Base-by-base conservation (phyloP, 352 stramenopile genomes). In the Globisporangium nunn region DNA sequence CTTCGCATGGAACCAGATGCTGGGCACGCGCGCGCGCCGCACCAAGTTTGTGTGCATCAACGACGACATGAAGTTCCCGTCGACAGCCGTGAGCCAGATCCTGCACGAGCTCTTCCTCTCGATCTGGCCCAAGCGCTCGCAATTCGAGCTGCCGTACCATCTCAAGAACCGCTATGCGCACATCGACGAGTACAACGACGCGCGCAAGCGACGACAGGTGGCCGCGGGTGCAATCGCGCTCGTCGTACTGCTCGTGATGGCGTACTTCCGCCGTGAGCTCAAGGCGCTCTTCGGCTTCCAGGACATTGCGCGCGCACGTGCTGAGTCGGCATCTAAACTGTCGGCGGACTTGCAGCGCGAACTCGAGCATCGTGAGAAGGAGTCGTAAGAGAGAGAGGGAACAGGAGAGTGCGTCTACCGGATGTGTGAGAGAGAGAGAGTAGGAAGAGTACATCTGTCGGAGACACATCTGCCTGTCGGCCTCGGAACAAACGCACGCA, bases 1-100 rank as follows among this genome's bases (percentile, higher is more conserved):
- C 15, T 85, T 87, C 47, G 95, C 93, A 41, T 91, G 85, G 76
- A 85, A 86, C 55, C 86, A 98, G 72, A 89, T 98, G 68, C 84
- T 98, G 59, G 88, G 84, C 57, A 95, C 96, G 50, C 85, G 94
- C 41, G 85, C 84, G 49, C 74, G 88, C 10, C 85, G 91, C 29
- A 91, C 88, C 50, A 98, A 98, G 76, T 98, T 98, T 60, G 88
- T 98, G 28, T 98, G 93, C 66, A 92, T 98, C 62, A 98, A 98
- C 66, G 94, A 98, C 76, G 87, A 98, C 72, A 97, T 98, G 83
- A 81, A 96, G 59, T 74, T 81, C 50, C 86, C 91, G 54, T 89
- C 88, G n/a, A 62, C 65, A 17, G 63, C 80, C 6, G 75, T 97
- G 28, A 79, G 76, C 48, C 77, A 93, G 59, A 93, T 93, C 50